Percentiles rank a stretch among this genome's conserved stretches.
Conservation (phyloP, 148 eudicot genomes). For the Limonium bicolor region DNA sequence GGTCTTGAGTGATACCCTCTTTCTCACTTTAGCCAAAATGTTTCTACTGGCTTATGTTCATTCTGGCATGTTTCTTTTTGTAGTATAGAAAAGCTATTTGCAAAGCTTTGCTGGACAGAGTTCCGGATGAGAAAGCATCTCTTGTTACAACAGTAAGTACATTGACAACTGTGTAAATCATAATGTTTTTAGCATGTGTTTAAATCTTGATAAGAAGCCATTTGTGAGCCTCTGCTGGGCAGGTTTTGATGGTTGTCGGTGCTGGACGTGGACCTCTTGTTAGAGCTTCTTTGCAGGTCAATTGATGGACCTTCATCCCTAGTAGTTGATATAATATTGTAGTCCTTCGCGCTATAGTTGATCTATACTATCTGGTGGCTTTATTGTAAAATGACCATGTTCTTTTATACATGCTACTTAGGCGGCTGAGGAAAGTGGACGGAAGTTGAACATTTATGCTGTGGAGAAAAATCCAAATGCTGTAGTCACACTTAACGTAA, state of each 20-base stretch:
- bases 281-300: conserved; percentile 84
- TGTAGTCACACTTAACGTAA: conserved; percentile 87
- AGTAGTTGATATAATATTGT: no score
- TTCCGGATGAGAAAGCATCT: conserved; percentile 63
- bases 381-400: no score
- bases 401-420: no score
- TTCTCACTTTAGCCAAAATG: no score
- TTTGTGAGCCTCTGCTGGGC: conserved; percentile 6
- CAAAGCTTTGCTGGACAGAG: conserved; percentile 74
- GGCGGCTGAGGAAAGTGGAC: conserved; percentile 96
- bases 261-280: conserved; percentile 99
- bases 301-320: background rate
- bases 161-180: background rate
- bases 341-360: no score
- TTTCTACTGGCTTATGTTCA: background rate
- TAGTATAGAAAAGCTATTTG: conserved; percentile 86
- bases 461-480: conserved; percentile 99
- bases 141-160: conserved; percentile 50
- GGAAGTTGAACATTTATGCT: conserved; percentile 84
- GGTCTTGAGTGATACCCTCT: conserved; percentile 44
- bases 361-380: background rate
- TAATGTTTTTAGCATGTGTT: background rate
- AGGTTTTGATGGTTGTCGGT: conserved; percentile 98
- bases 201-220: no score
- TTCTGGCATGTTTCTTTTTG: conserved; percentile 1